Percentiles rank a stretch among this genome's conserved stretches.
Evolutionary conservation across 202 grass and related monocot species (phyloP).

Genomic region (Eragrostis tef): DNA sequence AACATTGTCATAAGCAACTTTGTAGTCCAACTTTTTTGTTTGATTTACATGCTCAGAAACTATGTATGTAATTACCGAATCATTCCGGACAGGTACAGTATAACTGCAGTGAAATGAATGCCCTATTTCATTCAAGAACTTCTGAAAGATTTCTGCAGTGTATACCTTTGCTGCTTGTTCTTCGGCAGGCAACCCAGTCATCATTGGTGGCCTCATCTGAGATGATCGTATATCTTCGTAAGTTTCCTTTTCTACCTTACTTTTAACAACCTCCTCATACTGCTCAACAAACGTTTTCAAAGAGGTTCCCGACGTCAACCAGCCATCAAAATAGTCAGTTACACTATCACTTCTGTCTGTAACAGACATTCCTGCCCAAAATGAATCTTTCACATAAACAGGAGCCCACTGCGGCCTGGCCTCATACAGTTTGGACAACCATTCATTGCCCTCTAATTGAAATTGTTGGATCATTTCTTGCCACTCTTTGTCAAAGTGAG

Average conservation of each 20-base stretch:
- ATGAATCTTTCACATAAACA: conserved; percentile 75
- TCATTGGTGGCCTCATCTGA: conserved; percentile 63
- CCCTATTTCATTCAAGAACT: conserved; percentile 71
- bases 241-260: conserved; percentile 73
- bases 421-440: conserved; percentile 69
- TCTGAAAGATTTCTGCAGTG: conserved; percentile 71
- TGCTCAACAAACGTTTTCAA: conserved; percentile 78
- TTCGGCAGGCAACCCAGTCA: conserved; percentile 61
- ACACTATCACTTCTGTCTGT: conserved; percentile 69
- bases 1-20: conserved; percentile 72
- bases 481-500: conserved; percentile 86
- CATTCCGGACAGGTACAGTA: conserved; percentile 59
- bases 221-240: conserved; percentile 71
- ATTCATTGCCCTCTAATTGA: conserved; percentile 70
- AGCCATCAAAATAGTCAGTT: conserved; percentile 75
- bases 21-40: conserved; percentile 68
- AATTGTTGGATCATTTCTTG: conserved; percentile 66
- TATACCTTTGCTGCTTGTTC: conserved; percentile 73
- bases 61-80: conserved; percentile 64
- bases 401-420: conserved; percentile 70
- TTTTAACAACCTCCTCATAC: conserved; percentile 64
- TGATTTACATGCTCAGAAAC: conserved; percentile 68
- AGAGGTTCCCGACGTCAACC: conserved; percentile 64
- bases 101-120: conserved; percentile 66
- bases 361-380: conserved; percentile 87